Base-by-base conservation (phyloP, 2,329 filamentous ascomycete genomes). In the Torrubiella hemipterigena region DNA sequence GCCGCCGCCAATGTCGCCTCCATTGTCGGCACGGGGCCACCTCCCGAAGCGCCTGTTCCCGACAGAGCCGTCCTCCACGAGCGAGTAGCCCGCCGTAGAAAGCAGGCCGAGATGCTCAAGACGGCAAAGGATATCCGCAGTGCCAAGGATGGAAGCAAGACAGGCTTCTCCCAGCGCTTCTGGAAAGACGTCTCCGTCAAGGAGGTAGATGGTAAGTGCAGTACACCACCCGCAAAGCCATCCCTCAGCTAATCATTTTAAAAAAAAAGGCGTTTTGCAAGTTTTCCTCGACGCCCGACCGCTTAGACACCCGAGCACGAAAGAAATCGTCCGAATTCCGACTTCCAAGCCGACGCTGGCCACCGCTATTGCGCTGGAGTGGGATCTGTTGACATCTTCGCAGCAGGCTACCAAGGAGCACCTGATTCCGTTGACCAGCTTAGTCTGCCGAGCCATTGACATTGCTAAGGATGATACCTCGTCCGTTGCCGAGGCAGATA, bases 361-460 rank as follows among this genome's bases (percentile, higher is more conserved):
- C 16, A 69, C 77, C 27, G 83, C 84, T 34, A 77, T 98, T 39
- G 91, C 89, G 4, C 61, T 93, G 27, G 91, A 98, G 63, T 98
- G 91, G 91, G 87, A 95, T 52, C 66, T 80, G 29, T 69, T 98
- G 38, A 69, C 77, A 16, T 82, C 81, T 11, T 76, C 81, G 3
- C 79, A 87, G 50, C 84, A 96, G 56, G 84, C 86, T 0, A 70
- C 87, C 23, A 83, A 80, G 52, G 74, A 82, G 36, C 85, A 96
- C 58, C 73, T 93, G 29, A 89, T 95, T 42, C 91, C 91, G 11
- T 64, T 98, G 40, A 96, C 87, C 3, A 86, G 84, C 29, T 71
- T 95, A 12, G 66, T 78, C 15, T 84, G 85, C 39, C 79, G 91
- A 27, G 89, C 86, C 0, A 56, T 89, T 18, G 89, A 96, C 50